Base-by-base conservation (phyloP, 1,284 basidiomycete species). In the Bjerkandera adusta region DNA sequence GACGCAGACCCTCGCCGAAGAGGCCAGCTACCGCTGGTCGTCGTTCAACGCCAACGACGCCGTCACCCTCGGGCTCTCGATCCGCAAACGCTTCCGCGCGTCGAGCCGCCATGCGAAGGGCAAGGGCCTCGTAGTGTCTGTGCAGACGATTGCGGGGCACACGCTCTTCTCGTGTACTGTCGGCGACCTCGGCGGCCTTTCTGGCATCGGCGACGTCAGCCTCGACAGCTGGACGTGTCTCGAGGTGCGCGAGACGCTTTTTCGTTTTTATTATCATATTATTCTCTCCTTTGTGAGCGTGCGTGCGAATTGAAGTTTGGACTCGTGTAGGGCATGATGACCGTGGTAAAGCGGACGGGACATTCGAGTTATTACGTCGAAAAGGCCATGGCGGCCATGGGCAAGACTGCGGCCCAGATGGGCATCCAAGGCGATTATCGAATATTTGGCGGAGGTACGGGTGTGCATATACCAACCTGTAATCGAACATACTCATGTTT, bases 341-440 rank as follows among this genome's bases (percentile, higher is more conserved):
- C 77, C 29, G 83, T 89, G 18, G 87, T 89, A 42, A 78, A 76
- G 54, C 72, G 84, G 48, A 90, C 87, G n/a, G 87, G 88, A 1
- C 88, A 90, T 63, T 86, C 83, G 5, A 88, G 83, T 53, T 90
- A 75, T 61, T 90, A 91, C 61, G 83, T 90, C 12, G 87, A 90
- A 59, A 89, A 88, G 58, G 84, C 84, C 2, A 86, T 89, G 77
- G 78, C 76, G 43, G 87, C 86, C 3, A 81, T 86, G 78, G 84
- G 83, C n/a, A 87, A 85, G 66, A 79, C 79, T 2, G 73, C 83
- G 25, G 79, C 79, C 52, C 81, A 88, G 56, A 70, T 85, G 65
- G 85, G 83, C 4, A 69, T 85, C 27, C 76, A 81, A 47, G 73
- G 72, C 16, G 83, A 88, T 50, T 72, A 75, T 54, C 66, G 75